Base-by-base conservation (phyloP, 441 rosid species). In the Eutrema salsugineum region DNA sequence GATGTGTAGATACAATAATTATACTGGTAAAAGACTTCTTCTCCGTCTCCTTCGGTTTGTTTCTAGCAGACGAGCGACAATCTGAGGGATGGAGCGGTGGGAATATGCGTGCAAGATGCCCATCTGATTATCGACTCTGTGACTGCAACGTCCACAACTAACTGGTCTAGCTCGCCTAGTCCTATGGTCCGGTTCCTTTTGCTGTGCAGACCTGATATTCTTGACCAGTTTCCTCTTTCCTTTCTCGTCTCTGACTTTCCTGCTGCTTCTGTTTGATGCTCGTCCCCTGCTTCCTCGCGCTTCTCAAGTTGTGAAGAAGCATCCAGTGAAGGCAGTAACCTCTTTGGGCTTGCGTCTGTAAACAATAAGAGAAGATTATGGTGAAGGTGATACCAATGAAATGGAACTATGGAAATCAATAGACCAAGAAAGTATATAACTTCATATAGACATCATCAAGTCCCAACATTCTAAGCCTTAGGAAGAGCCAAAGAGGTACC, bases 41-140 rank as follows among this genome's bases (percentile, higher is more conserved):
- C 73, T 38, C 24, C 24, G n/a, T 14, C 12, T 28, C 17, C 59
- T 58, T 51, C 48, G 3, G 16, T 40, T 78, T 24, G 47, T 53
- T 53, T 74, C 82, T 89, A 91, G 82, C 93, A 87, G 16, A 89
- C 92, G 3, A 90, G 87, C 0, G 97, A 89, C 62, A 82, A 71
- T 80, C 91, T 76, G 58, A 84, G 94, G 6, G 97, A 87, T 11
- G 89, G 85, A 11, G 83, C 80, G 0, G 91, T 87, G 8, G 93
- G 92, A 66, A 90, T 88, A 70, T 81, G 83, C 5, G 91, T 87
- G 81, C 96, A 89, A 47, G 98, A 91, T 22, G 88, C 97, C 98
- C 97, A 88, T 1, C 96, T 88, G 69, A 89, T 86, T 19, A 89
- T 86, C 3, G 96, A 87, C 46, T 84, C 93, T 0, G 86, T 82